These are phyloP conservation scores for Exophiala oligosperma DNA, from an alignment of 2,329 filamentous ascomycete species.

Conservation along the genomic window DNA sequence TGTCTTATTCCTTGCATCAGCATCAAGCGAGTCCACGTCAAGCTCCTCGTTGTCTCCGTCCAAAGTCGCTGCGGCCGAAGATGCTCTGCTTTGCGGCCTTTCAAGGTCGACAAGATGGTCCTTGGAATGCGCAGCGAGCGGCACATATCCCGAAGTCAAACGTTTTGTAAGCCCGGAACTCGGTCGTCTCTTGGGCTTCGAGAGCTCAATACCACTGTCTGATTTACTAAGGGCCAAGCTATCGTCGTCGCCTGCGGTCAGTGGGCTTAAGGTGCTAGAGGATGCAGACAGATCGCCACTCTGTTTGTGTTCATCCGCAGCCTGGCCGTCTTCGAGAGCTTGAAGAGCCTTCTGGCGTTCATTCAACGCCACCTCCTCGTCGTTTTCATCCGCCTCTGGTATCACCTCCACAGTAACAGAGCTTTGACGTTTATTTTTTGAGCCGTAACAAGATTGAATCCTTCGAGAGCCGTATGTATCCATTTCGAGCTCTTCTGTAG, in stretches of 20 bases:
- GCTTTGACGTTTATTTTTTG: constrained; percentile 24
- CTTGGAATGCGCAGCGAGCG: constrained; percentile 18
- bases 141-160: constrained; percentile 9
- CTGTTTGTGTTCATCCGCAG: neutral
- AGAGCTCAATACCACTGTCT: neutral
- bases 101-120: constrained; percentile 24
- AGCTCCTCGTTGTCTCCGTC: constrained; percentile 27
- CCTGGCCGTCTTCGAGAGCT: constrained; percentile 73
- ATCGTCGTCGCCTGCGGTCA: neutral
- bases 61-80: constrained; percentile 28
- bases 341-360: constrained; percentile 86
- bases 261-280: neutral
- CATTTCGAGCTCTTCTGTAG: constrained; percentile 24
- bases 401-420: constrained; percentile 27
- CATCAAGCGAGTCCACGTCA: constrained; percentile 12
- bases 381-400: constrained; percentile 26
- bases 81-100: constrained; percentile 24
- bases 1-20: constrained; percentile 35
- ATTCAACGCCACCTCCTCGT: constrained; percentile 45
- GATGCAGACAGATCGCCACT: constrained; percentile 4
- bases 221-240: neutral
- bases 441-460: constrained; percentile 7
- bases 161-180: constrained; percentile 15
- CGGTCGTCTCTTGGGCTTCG: constrained; percentile 17
- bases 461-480: constrained; percentile 12